These are phyloP conservation scores for Aspergillus floridensis DNA, from an alignment of 2,329 filamentous ascomycete species.

Conservation along the genomic window DNA sequence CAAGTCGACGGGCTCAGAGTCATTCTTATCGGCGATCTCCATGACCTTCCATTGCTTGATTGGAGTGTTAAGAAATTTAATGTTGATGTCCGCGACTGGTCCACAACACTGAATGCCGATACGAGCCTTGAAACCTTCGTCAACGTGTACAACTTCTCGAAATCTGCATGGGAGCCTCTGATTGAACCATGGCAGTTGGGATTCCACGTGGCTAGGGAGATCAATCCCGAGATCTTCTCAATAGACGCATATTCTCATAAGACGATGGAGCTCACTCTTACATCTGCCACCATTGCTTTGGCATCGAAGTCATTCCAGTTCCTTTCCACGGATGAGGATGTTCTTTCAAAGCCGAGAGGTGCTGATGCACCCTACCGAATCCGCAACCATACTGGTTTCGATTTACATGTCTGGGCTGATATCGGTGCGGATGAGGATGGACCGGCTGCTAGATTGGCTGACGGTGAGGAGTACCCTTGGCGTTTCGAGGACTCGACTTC, in stretches of 20 bases:
- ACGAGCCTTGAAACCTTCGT: conserved; percentile 89
- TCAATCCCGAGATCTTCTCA: conserved; percentile 70
- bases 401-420: conserved; percentile 79
- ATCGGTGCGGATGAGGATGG: conserved; percentile 65
- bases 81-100: conserved; percentile 86
- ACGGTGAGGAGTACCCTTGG: conserved; percentile 92
- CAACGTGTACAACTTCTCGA: conserved; percentile 98
- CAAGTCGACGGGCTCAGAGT: conserved; percentile 84
- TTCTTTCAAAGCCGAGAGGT: conserved; percentile 87
- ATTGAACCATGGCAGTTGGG: conserved; percentile 97
- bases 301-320: conserved; percentile 92
- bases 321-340: conserved; percentile 81
- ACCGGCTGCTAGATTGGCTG: conserved; percentile 71
- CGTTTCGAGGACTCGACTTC: conserved; percentile 95
- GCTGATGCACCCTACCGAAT: conserved; percentile 91
- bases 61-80: conserved; percentile 89
- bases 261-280: conserved; percentile 86
- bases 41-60: conserved; percentile 93
- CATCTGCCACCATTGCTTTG: conserved; percentile 88
- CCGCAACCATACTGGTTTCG: conserved; percentile 93
- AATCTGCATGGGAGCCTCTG: conserved; percentile 95
- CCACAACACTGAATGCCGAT: conserved; percentile 79
- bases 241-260: conserved; percentile 87
- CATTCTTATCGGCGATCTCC: conserved; percentile 90
- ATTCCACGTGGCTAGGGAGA: conserved; percentile 78